Conservation (phyloP, 441 rosid species). For the Erodium texanum region DNA sequence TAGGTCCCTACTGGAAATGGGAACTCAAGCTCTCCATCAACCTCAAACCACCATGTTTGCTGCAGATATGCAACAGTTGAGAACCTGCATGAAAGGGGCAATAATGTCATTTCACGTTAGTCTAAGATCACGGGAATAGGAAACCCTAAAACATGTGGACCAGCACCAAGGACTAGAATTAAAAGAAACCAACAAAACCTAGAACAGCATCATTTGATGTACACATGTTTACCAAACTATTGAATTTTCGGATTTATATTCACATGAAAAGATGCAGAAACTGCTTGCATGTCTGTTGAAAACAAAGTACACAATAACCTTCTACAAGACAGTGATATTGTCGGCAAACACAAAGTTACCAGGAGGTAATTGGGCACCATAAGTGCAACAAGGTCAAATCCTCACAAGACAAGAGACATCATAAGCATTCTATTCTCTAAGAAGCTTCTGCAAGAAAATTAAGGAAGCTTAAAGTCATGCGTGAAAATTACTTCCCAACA, state of each 20-base stretch:
- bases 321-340: too few relatives aligned
- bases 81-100: slow-evolving; percentile 31
- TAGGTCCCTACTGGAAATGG: slow-evolving; percentile 57
- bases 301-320: neutral
- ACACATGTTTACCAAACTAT: neutral
- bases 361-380: too few relatives aligned
- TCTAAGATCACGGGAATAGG: neutral
- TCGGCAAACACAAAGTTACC: neutral
- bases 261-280: neutral
- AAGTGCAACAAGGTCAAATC: too few relatives aligned
- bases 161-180: neutral
- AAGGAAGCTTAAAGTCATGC: neutral
- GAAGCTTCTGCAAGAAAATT: neutral
- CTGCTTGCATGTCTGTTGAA: neutral
- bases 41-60: slow-evolving; percentile 85
- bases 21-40: slow-evolving; percentile 61
- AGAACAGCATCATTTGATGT: neutral
- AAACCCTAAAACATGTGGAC: neutral
- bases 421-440: neutral
- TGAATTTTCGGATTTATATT: neutral
- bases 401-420: neutral
- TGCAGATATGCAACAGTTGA: slow-evolving; percentile 61
- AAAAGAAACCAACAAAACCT: neutral
- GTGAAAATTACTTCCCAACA: neutral
- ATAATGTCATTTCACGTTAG: neutral